A percentile compares a stretch with the other conserved stretches of the same genome.
These are phyloP conservation scores for Fragilariopsis cylindrus DNA, from an alignment of 108 stramenopile species.

Conservation along the genomic window DNA sequence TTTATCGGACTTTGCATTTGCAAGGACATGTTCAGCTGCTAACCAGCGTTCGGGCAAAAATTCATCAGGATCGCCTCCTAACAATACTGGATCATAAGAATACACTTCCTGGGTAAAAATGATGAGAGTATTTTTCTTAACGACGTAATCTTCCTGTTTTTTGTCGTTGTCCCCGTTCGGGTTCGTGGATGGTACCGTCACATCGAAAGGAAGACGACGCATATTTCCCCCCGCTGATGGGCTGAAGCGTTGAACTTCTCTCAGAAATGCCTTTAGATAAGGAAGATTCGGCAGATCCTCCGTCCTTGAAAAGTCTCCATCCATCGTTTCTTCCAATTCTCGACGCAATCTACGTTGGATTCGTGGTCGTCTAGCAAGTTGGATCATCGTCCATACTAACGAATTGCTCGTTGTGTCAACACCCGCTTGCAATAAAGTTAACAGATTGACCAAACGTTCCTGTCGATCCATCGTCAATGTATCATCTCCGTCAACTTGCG, in stretches of 20 bases:
- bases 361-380: constrained; percentile 33
- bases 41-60: neutral
- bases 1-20: neutral
- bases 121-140: neutral
- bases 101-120: neutral
- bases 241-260: constrained; percentile 2
- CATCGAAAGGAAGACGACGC: neutral
- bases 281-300: neutral
- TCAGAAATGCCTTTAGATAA: neutral
- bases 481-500: constrained; percentile 15
- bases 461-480: constrained; percentile 6
- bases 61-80: neutral
- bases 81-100: neutral
- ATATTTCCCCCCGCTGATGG: neutral
- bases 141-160: neutral
- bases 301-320: neutral
- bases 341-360: constrained; percentile 27
- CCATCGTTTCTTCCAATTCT: neutral
- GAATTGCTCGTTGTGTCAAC: constrained; percentile 42
- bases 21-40: neutral
- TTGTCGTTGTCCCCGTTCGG: too few species aligned
- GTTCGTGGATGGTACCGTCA: neutral
- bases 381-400: constrained; percentile 32
- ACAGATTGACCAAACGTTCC: neutral
- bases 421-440: constrained; percentile 21